phyloP scores from a whole-genome alignment of 805 yeast genomes.

The Nadsonia fulvescens region DNA sequence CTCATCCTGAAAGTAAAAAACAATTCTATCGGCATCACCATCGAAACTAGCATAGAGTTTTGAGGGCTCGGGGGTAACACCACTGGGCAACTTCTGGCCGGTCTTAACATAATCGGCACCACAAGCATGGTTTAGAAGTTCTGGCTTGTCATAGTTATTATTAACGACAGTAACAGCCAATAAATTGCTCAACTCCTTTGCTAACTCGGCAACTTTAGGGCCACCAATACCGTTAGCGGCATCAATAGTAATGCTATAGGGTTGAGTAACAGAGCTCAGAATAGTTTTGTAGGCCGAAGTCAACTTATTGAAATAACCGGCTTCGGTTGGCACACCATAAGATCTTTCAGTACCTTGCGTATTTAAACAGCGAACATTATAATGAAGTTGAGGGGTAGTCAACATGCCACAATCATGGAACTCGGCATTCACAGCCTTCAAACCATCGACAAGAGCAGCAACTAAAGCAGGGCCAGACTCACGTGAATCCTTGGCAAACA shows the following conservation, averaged over 20 bases:
- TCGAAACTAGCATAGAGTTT: constrained; percentile 70
- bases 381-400: constrained; percentile 92
- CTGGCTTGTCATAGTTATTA: constrained; percentile 33
- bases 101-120: constrained; percentile 96
- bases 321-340: constrained; percentile 46
- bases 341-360: constrained; percentile 25
- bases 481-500: constrained; percentile 78
- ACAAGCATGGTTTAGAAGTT: constrained; percentile 52
- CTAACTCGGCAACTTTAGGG: constrained; percentile 39
- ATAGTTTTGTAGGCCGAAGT: constrained; percentile 33
- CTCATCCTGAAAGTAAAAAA: constrained; percentile 35
- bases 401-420: constrained; percentile 44
- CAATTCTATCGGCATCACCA: constrained; percentile 93
- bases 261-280: constrained; percentile 16
- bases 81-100: constrained; percentile 57
- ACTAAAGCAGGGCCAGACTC: constrained; percentile 59
- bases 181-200: constrained; percentile 22
- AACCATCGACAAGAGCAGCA: constrained; percentile 41
- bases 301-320: constrained; percentile 54
- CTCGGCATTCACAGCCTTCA: constrained; percentile 27
- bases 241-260: constrained; percentile 46
- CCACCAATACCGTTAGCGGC: constrained; percentile 98
- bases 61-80: constrained; percentile 27
- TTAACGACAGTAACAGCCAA: constrained; percentile 31
- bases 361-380: constrained; percentile 56